These are phyloP conservation scores for Albugo laibachii DNA, from an alignment of 352 stramenopile species.

Conservation along the genomic window DNA sequence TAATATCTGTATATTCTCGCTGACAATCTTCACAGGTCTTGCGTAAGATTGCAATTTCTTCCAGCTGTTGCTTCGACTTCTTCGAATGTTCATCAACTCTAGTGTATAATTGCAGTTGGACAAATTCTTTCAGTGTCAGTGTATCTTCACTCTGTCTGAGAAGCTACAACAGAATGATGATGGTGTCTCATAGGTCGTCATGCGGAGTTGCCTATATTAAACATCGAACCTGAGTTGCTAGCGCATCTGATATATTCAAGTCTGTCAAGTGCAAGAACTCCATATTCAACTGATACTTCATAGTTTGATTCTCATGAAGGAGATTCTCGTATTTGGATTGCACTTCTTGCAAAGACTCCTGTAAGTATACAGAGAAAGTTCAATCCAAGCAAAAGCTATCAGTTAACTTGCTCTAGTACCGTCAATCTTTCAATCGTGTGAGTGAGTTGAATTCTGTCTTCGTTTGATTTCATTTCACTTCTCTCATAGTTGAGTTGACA, in stretches of 20 bases:
- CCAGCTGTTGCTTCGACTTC: constrained; percentile 16
- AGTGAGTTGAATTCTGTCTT: constrained; percentile 14
- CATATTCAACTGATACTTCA: constrained; percentile 22
- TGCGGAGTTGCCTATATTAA: background rate
- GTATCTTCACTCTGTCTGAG: constrained; percentile 25
- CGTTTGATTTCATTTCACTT: background rate
- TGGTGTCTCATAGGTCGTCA: background rate
- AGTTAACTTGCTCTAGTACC: constrained; percentile 24
- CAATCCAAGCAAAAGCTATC: constrained; percentile 18
- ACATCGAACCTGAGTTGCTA: constrained; percentile 28
- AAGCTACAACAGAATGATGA: constrained; percentile 9
- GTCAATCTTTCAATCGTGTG: constrained; percentile 22
- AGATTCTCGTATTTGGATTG: constrained; percentile 10
- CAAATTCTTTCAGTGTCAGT: constrained; percentile 31
- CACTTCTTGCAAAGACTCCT: constrained; percentile 3
- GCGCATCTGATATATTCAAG: constrained; percentile 36
- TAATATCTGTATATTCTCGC: constrained; percentile 10
- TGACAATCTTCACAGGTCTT: constrained; percentile 14
- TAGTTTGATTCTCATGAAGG: constrained; percentile 8
- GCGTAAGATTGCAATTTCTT: constrained; percentile 17
- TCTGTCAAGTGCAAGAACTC: constrained; percentile 42
- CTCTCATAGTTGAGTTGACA: constrained; percentile 22
- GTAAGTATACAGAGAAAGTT: constrained; percentile 2
- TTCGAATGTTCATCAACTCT: constrained; percentile 18
- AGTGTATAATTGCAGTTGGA: constrained; percentile 32